A percentile compares a stretch with the other conserved stretches of the same genome.
Evolutionary conservation across 2,329 filamentous ascomycete genomes (phyloP).

Genomic region (Paecilomyces sp.): DNA sequence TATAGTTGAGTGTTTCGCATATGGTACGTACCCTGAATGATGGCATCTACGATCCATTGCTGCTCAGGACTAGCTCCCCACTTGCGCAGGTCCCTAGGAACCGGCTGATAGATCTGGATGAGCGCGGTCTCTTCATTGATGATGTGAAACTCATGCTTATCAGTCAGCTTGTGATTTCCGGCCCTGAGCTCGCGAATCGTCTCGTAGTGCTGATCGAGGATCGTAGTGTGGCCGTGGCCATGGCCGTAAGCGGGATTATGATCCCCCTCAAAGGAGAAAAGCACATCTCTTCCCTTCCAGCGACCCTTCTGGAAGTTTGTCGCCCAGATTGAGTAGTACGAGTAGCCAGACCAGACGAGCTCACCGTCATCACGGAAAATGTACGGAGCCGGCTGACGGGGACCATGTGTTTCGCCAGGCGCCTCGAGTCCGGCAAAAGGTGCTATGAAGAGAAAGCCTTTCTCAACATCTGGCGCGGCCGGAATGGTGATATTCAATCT

Average conservation of each 20-base stretch:
- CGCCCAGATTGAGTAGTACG: constrained; percentile 46
- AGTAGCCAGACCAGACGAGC: constrained; percentile 52
- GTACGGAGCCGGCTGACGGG: constrained; percentile 48
- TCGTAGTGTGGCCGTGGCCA: constrained; percentile 48
- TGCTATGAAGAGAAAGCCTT: constrained; percentile 7
- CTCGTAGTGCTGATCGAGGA: constrained; percentile 50
- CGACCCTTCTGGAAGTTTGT: constrained; percentile 44
- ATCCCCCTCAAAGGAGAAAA: constrained; percentile 50
- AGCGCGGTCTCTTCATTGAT: constrained; percentile 47
- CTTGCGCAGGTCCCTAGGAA: constrained; percentile 37
- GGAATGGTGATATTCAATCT: constrained; percentile 13
- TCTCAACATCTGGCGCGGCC: constrained; percentile 5
- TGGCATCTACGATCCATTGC: constrained; percentile 51
- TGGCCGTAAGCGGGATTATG: constrained; percentile 47
- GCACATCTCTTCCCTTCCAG: constrained; percentile 46
- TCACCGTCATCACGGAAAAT: constrained; percentile 51
- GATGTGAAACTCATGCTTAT: constrained; percentile 52
- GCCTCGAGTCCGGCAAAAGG: background rate
- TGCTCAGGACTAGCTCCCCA: constrained; percentile 44
- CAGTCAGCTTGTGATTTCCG: constrained; percentile 39
- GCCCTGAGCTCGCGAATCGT: constrained; percentile 48
- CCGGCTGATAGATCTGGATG: constrained; percentile 49
- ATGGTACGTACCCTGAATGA: constrained; percentile 42
- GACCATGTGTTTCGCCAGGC: constrained; percentile 23
- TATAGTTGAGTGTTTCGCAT: no score